Percentiles rank a stretch among this genome's conserved stretches.
Conservation (phyloP, 495 filamentous ascomycete species). For the Neohortaea acidophila region DNA sequence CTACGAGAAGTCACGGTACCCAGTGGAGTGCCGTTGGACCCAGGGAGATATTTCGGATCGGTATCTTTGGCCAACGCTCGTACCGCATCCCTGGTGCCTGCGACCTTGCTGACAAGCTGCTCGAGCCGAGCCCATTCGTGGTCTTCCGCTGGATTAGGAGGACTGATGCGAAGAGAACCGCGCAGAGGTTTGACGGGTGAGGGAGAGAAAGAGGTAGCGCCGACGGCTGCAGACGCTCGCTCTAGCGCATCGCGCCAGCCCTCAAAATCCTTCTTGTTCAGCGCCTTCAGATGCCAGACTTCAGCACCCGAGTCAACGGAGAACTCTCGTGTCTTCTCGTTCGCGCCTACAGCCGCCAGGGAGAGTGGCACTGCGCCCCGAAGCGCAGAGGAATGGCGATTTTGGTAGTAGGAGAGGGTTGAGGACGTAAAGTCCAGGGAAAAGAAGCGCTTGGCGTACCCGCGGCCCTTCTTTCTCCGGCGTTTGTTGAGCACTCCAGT, state of each 20-base stretch:
- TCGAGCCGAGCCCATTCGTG: conserved; percentile 76
- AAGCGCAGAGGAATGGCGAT: conserved; percentile 74
- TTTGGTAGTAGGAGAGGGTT: conserved; percentile 90
- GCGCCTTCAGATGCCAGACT: conserved; percentile 87
- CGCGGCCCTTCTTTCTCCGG: conserved; percentile 80
- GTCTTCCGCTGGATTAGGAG: conserved; percentile 40
- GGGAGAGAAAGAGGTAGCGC: background rate
- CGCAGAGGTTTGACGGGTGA: conserved; percentile 22
- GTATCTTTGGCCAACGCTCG: conserved; percentile 70
- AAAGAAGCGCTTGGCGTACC: conserved; percentile 84
- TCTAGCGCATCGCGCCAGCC: conserved; percentile 80
- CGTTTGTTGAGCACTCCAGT: conserved; percentile 77
- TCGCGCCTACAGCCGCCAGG: conserved; percentile 76
- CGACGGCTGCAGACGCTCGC: conserved; percentile 41
- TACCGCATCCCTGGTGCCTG: conserved; percentile 78
- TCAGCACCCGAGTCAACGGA: conserved; percentile 94
- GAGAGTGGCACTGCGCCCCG: conserved; percentile 85
- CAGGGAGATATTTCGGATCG: conserved; percentile 42
- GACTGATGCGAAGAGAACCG: conserved; percentile 24
- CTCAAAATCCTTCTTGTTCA: conserved; percentile 64
- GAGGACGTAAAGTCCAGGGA: conserved; percentile 82
- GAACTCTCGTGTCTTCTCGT: conserved; percentile 74
- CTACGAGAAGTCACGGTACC: conserved; percentile 14
- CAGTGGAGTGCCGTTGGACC: conserved; percentile 18
- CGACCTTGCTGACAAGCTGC: conserved; percentile 60